phyloP scores from a whole-genome alignment of 441 rosid species.

The Daphne laureola region DNA sequence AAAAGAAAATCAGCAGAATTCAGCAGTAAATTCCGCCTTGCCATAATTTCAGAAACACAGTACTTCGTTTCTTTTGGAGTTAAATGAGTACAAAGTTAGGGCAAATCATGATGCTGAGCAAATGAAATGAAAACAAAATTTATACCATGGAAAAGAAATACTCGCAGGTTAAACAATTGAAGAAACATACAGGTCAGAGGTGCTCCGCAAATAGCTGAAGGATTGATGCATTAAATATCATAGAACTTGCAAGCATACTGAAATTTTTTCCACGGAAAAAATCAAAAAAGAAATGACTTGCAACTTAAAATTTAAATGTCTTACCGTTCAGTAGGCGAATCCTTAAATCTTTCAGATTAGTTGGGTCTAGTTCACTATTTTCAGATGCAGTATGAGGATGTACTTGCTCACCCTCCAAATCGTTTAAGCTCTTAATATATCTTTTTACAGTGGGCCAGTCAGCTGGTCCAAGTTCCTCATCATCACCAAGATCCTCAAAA shows the following conservation, averaged over 20 bases:
- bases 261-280: background rate
- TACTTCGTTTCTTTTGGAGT: no score
- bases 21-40: no score
- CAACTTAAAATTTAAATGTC: background rate
- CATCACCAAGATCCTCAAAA: constrained; percentile 83
- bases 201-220: background rate
- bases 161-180: background rate
- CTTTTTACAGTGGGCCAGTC: constrained; percentile 77
- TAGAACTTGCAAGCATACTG: no score
- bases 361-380: constrained; percentile 42
- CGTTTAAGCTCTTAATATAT: constrained; percentile 55
- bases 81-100: no score
- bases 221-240: constrained; percentile 1
- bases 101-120: no score
- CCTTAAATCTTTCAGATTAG: constrained; percentile 62
- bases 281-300: constrained; percentile 1
- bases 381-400: constrained; percentile 43
- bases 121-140: no score
- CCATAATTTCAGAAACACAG: no score
- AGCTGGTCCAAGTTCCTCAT: constrained; percentile 93
- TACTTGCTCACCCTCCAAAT: constrained; percentile 36
- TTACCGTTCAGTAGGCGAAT: constrained; percentile 80
- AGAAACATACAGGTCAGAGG: background rate
- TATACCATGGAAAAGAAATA: no score
- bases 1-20: no score